These are phyloP conservation scores for Eutreptiella sp. DNA, from an alignment of 208 protist genomes.

Conservation along the genomic window DNA sequence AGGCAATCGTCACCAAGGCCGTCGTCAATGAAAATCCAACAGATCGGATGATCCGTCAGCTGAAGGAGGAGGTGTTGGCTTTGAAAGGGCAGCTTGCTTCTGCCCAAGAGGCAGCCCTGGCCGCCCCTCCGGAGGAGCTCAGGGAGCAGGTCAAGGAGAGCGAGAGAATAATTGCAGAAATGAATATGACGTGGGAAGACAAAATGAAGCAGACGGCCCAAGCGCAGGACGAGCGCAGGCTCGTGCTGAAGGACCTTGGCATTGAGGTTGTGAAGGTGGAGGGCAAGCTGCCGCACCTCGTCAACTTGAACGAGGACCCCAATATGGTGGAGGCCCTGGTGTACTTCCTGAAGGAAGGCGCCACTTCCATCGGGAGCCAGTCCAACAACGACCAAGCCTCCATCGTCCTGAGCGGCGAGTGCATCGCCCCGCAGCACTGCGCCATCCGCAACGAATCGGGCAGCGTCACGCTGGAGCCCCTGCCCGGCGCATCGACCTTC, in stretches of 20 bases:
- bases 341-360: constrained; percentile 33
- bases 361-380: constrained; percentile 25
- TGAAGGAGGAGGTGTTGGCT: constrained; percentile 43
- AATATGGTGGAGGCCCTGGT: constrained; percentile 27
- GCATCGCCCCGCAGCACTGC: constrained; percentile 30
- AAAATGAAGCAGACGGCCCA: constrained; percentile 33
- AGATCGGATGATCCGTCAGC: constrained; percentile 45
- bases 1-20: constrained; percentile 53
- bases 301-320: constrained; percentile 40
- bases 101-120: not conserved
- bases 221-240: constrained; percentile 28
- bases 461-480: not conserved
- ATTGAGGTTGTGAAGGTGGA: constrained; percentile 34
- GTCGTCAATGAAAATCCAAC: constrained; percentile 60
- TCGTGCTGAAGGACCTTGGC: constrained; percentile 38
- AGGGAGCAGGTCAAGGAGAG: not conserved
- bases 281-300: constrained; percentile 28
- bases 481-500: constrained; percentile 10
- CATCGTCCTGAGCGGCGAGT: constrained; percentile 12
- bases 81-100: constrained; percentile 26
- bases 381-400: not conserved
- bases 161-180: not conserved
- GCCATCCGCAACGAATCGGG: not conserved
- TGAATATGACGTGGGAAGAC: constrained; percentile 39
- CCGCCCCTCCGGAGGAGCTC: not conserved